Base-by-base conservation (phyloP, 208 protist species). In the Wallacemonas collosoma region DNA sequence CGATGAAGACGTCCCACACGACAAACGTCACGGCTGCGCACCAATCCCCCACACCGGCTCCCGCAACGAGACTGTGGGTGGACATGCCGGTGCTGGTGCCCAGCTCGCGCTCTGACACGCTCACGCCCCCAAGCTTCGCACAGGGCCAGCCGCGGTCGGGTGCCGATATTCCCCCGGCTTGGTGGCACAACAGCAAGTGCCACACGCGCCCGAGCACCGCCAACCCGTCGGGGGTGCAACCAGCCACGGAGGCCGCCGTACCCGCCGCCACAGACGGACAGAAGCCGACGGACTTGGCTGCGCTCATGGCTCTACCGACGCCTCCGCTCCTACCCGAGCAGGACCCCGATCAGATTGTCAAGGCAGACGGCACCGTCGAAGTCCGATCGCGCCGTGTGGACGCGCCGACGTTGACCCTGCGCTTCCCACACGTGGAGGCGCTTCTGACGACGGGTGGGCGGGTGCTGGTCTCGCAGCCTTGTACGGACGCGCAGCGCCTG, bases 11-110 rank as follows among this genome's bases (percentile, higher is more conserved):
- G 26, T 26, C 26, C 26, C 26, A 26, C 26, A 26, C 26, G 26
- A 26, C 26, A 0, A 26, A 26, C 26, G 26, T 0, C 26, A 26
- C 26, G 26, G 26, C 26, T 0, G 26, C 26, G 26, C 26, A 26
- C 26, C 26, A 26, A 26, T 26, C 26, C 26, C 26, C 26, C 26
- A 26, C 26, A 26, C 26, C 26, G 41, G 58, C 58, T 45, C 14
- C 63, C 11, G 14, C 58, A n/a, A 55, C 60, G 60, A 50, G 43
- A 3, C 54, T 76, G 53, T 91, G 86, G 81, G 65, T 75, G 38
- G 66, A 74, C 15, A 65, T 86, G 39, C 85, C 81, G 6, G 77
- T 91, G 54, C 78, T 92, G 39, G 83, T 89, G 15, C 88, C 91
- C 9, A 83, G 80, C 48, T 81, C 83, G 8, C 84, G 80, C 43